These are phyloP conservation scores for Lavandula angustifolia DNA, from an alignment of 257 asterid genomes.

Conservation along the genomic window DNA sequence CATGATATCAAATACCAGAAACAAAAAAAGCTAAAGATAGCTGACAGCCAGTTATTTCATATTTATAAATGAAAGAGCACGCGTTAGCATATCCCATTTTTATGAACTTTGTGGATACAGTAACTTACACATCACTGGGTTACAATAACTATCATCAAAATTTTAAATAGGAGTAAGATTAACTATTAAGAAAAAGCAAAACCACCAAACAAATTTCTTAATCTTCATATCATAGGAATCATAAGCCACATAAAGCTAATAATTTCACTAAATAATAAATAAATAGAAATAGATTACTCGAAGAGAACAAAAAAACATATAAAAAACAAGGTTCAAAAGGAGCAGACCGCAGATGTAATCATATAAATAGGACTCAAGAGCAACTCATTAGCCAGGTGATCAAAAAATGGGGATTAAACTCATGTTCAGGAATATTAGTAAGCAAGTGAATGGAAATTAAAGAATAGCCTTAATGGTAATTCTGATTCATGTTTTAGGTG, in stretches of 20 bases:
- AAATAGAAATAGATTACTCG: too few species aligned
- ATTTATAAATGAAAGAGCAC: not conserved
- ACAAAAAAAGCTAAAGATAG: not conserved
- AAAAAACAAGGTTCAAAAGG: too few species aligned
- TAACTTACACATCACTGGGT: not conserved
- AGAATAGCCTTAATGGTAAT: not conserved
- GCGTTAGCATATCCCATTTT: not conserved
- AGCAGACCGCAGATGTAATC: too few species aligned
- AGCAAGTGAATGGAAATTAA: not conserved
- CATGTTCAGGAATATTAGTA: not conserved
- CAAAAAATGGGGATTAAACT: too few species aligned
- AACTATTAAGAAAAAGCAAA: not conserved
- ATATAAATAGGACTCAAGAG: too few species aligned
- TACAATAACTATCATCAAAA: not conserved
- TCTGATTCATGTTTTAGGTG: constrained; percentile 1
- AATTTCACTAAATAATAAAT: too few species aligned
- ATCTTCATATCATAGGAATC: not conserved
- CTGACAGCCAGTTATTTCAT: not conserved
- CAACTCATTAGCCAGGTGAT: too few species aligned
- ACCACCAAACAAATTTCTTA: not conserved
- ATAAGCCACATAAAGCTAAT: not conserved
- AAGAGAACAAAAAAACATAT: too few species aligned
- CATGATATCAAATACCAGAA: not conserved
- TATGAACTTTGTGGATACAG: not conserved
- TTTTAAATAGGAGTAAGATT: not conserved